Conservation (phyloP, 2,329 filamentous ascomycete genomes). For the Chrysosporium queenslandicum region DNA sequence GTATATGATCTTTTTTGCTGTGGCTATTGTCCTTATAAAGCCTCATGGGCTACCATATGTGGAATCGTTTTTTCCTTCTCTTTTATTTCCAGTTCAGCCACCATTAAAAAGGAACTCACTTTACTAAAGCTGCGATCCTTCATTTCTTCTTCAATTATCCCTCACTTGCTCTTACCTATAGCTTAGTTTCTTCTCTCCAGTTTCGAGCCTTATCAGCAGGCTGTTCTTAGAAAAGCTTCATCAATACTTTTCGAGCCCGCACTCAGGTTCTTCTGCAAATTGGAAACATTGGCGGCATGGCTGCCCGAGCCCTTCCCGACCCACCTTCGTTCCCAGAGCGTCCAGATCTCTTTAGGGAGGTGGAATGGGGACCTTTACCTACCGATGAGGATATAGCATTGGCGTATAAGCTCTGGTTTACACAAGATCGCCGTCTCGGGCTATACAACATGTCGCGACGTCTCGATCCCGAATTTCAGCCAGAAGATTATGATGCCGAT, state of each 20-base stretch:
- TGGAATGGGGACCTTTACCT: conserved; percentile 23
- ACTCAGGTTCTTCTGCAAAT: background rate
- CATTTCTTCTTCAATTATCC: background rate
- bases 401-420: conserved; percentile 24
- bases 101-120: background rate
- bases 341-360: conserved; percentile 23
- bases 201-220: too few species aligned
- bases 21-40: background rate
- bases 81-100: background rate
- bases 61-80: background rate
- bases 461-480: background rate
- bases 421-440: conserved; percentile 21
- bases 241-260: too few species aligned
- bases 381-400: conserved; percentile 20
- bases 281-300: background rate
- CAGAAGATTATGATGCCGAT: conserved; percentile 4
- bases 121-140: background rate
- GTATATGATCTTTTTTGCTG: background rate
- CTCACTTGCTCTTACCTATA: too few species aligned
- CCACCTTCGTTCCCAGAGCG: conserved; percentile 19
- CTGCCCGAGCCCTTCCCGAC: background rate
- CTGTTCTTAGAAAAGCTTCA: too few species aligned
- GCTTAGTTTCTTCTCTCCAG: too few species aligned
- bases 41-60: background rate
- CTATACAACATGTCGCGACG: conserved; percentile 1